Evolutionary conservation across 176 grass and related monocot species (phyloP).

Genomic region (Alopecurus myosuroides): DNA sequence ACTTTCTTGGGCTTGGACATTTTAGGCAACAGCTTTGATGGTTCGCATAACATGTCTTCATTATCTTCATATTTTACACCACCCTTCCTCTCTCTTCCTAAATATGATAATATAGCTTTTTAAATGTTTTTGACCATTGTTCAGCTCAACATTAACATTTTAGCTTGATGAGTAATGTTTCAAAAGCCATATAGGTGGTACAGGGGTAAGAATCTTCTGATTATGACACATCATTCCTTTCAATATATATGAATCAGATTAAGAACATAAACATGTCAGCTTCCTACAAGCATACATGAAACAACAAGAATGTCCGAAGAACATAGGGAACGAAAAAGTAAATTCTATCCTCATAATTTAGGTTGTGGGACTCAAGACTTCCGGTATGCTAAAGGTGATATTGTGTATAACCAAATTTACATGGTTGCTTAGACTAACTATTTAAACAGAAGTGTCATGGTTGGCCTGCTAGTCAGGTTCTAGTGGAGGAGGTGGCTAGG

Average conservation of each 20-base stretch:
- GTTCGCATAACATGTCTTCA: background rate
- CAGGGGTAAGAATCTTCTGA: background rate
- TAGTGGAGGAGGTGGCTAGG: background rate
- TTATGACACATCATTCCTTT: background rate
- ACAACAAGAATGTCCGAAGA: background rate
- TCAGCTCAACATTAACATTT: background rate
- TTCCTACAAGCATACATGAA: background rate
- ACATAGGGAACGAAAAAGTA: background rate
- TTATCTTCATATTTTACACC: constrained; percentile 17
- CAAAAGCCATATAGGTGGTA: background rate
- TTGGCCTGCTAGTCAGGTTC: background rate
- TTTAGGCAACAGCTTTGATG: constrained; percentile 1
- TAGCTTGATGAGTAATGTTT: constrained; percentile 15
- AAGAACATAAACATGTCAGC: constrained; percentile 10
- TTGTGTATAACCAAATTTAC: background rate
- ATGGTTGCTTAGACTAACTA: background rate
- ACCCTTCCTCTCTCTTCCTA: background rate
- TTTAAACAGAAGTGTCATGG: background rate
- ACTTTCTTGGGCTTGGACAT: background rate
- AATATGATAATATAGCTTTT: background rate
- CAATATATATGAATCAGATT: background rate
- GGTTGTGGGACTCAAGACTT: background rate
- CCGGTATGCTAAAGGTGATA: background rate
- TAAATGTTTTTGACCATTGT: background rate
- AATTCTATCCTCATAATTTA: background rate